phyloP scores from a whole-genome alignment of 345 rosid species.

The Draba incana region DNA sequence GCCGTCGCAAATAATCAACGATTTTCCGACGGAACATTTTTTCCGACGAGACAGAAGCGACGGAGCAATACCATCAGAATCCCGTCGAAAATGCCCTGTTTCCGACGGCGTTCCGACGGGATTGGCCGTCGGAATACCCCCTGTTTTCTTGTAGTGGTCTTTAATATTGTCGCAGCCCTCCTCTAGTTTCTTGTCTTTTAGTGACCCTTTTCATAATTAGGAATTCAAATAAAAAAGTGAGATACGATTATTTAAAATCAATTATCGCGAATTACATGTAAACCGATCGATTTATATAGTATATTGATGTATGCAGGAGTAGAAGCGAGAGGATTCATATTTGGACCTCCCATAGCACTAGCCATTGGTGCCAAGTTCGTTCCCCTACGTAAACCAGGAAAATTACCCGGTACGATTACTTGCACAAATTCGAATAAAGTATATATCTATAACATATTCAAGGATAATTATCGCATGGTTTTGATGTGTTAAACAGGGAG shows the following conservation, averaged over 20 bases:
- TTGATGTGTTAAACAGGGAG: slow-evolving; percentile 48
- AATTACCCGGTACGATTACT: slow-evolving; percentile 68
- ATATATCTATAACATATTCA: neutral
- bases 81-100: too few relatives aligned
- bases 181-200: slow-evolving; percentile 8
- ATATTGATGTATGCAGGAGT: slow-evolving; percentile 36
- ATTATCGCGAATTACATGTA: neutral
- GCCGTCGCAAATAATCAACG: too few relatives aligned
- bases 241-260: neutral
- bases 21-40: too few relatives aligned
- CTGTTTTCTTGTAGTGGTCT: too few relatives aligned
- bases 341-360: slow-evolving; percentile 86
- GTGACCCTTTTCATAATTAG: slow-evolving; percentile 1
- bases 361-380: slow-evolving; percentile 95
- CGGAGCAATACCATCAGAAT: too few relatives aligned
- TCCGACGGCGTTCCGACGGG: too few relatives aligned
- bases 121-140: too few relatives aligned
- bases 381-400: slow-evolving; percentile 81
- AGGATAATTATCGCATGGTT: neutral
- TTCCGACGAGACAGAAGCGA: too few relatives aligned
- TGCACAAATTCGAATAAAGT: neutral
- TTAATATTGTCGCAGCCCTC: slow-evolving; percentile 16
- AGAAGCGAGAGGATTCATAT: slow-evolving; percentile 95
- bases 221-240: neutral
- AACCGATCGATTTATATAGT: neutral